phyloP scores from a whole-genome alignment of 306 rosid genomes.

The Trifolium subterraneum region DNA sequence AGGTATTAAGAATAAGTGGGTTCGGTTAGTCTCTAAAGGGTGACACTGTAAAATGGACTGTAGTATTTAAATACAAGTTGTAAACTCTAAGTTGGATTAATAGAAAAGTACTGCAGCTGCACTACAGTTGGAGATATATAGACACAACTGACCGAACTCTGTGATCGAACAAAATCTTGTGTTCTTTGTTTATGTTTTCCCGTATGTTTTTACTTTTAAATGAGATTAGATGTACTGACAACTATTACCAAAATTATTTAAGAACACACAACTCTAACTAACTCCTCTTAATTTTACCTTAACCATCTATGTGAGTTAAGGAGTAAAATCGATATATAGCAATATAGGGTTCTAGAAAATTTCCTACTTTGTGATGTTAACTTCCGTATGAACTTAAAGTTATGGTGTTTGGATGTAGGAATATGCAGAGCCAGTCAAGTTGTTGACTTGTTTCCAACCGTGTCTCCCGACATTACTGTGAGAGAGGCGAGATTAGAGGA shows the following conservation, averaged over 20 bases:
- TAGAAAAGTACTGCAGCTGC: not conserved
- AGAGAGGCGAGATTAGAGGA: constrained; percentile 95
- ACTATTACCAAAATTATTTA: not conserved
- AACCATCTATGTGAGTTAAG: not conserved
- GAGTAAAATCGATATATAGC: constrained; percentile 1
- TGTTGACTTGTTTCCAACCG: constrained; percentile 74
- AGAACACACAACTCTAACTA: not conserved
- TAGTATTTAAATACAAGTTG: not conserved
- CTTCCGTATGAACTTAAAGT: constrained; percentile 32
- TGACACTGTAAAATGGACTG: not conserved
- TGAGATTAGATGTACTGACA: too few species aligned
- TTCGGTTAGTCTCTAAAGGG: not conserved
- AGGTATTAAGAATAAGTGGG: not conserved
- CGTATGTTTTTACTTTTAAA: too few species aligned
- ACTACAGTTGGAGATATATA: not conserved
- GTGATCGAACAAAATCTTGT: not conserved
- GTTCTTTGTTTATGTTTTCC: too few species aligned
- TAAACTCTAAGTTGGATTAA: not conserved
- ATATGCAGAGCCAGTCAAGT: constrained; percentile 87
- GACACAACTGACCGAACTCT: not conserved
- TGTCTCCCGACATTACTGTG: constrained; percentile 79
- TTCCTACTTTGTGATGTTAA: constrained; percentile 15
- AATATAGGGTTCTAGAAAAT: constrained; percentile 9
- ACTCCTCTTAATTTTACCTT: not conserved
- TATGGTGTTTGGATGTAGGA: constrained; percentile 63